These are phyloP conservation scores for Parietaria judaica DNA, from an alignment of 306 rosid species.

Conservation along the genomic window DNA sequence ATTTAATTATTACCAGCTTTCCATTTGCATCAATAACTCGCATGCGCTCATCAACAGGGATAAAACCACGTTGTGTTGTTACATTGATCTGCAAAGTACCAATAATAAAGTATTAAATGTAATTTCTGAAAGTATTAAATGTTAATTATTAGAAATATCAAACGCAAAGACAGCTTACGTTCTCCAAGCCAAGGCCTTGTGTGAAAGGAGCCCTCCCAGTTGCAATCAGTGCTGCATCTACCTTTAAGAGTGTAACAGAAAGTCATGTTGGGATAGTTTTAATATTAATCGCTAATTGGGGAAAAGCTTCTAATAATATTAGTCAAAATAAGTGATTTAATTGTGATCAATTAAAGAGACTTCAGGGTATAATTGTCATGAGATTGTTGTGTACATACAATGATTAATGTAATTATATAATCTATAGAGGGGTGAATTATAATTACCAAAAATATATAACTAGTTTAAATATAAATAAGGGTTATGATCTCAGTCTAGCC, in stretches of 20 bases:
- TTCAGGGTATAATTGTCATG: too few species aligned
- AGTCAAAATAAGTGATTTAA: too few species aligned
- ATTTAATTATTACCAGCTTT: slow-evolving; percentile 51
- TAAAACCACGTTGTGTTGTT: slow-evolving; percentile 74
- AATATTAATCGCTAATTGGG: too few species aligned
- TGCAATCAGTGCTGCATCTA: slow-evolving; percentile 92
- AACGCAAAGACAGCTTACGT: slow-evolving; percentile 41
- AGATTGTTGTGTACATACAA: too few species aligned
- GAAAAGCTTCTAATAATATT: too few species aligned
- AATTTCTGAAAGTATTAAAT: slow-evolving; percentile 1
- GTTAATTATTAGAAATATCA: not conserved
- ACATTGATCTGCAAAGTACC: slow-evolving; percentile 64
- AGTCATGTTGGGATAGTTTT: slow-evolving; percentile 5
- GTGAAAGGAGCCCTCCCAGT: slow-evolving; percentile 99
- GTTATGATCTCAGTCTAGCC: too few species aligned
- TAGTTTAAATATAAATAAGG: too few species aligned
- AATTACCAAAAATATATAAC: too few species aligned
- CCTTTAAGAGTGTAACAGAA: slow-evolving; percentile 39
- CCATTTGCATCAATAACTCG: slow-evolving; percentile 69
- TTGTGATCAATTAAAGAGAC: too few species aligned
- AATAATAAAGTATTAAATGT: slow-evolving; percentile 7
- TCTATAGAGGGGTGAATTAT: too few species aligned
- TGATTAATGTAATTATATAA: too few species aligned
- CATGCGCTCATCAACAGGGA: slow-evolving; percentile 95
- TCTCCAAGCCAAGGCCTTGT: slow-evolving; percentile 88